Conservation (phyloP, 2,329 filamentous ascomycete genomes). For the Diaporthe helianthi region DNA sequence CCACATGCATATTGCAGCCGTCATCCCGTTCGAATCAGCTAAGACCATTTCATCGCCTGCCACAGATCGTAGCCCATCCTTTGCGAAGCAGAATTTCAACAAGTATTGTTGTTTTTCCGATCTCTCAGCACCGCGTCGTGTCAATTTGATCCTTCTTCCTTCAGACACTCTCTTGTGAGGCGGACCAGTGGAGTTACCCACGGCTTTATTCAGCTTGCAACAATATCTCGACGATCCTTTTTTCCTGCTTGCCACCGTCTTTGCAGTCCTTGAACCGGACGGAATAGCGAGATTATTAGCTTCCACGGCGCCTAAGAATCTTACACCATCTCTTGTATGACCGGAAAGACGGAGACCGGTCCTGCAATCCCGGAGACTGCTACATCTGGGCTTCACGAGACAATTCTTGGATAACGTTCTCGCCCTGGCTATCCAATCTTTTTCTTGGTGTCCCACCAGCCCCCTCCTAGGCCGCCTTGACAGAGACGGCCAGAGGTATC, state of each 20-base stretch:
- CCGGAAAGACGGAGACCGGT: constrained; percentile 27
- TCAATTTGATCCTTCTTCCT: constrained; percentile 8
- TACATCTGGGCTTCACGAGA: constrained; percentile 27
- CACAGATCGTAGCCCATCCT: constrained; percentile 33
- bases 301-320: constrained; percentile 19
- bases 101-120: constrained; percentile 38
- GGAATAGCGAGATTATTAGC: not conserved
- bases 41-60: constrained; percentile 41
- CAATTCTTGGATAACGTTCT: constrained; percentile 33
- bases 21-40: constrained; percentile 38
- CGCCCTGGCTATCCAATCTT: constrained; percentile 40
- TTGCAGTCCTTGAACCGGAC: constrained; percentile 3
- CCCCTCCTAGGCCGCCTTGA: constrained; percentile 35
- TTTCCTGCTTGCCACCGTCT: constrained; percentile 1
- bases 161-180: not conserved
- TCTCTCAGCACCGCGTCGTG: constrained; percentile 13
- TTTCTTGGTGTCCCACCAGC: constrained; percentile 36
- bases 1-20: constrained; percentile 30
- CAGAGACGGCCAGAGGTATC: constrained; percentile 33
- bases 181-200: not conserved
- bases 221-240: not conserved
- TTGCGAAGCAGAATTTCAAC: constrained; percentile 33
- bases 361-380: constrained; percentile 27
- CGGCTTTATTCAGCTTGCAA: not conserved
- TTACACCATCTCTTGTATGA: constrained; percentile 31